These are phyloP conservation scores for Kluyveromyces aestuarii DNA, from an alignment of 805 yeast species.

Conservation along the genomic window DNA sequence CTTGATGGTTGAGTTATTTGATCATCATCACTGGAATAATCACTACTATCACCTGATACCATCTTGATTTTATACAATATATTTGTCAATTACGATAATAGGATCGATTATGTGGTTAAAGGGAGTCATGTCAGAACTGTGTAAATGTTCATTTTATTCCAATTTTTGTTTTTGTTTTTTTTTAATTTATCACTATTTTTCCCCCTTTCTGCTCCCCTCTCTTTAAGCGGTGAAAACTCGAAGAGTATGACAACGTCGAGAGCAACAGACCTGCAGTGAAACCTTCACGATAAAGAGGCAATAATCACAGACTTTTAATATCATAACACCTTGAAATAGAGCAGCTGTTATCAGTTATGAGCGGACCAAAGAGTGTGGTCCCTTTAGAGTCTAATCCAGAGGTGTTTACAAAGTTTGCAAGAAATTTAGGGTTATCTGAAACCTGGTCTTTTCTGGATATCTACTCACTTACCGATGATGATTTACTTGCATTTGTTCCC, in stretches of 20 bases:
- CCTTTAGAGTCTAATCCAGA: conserved; percentile 91
- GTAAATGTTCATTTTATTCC: too few species aligned
- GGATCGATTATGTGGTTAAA: background rate
- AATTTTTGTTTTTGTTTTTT: too few species aligned
- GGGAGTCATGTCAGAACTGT: background rate
- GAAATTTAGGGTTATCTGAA: conserved; percentile 55
- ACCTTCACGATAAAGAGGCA: too few species aligned
- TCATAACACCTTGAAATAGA: too few species aligned
- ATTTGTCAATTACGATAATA: too few species aligned
- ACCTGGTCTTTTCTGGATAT: conserved; percentile 65
- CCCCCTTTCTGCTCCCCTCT: too few species aligned
- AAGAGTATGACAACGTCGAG: too few species aligned
- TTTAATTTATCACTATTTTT: too few species aligned
- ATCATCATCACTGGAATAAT: background rate
- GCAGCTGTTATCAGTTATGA: background rate
- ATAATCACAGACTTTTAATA: too few species aligned
- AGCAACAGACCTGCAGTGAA: too few species aligned
- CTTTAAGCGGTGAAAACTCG: too few species aligned
- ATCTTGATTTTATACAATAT: background rate
- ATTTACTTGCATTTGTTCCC: conserved; percentile 70
- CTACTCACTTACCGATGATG: conserved; percentile 76
- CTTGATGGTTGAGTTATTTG: background rate
- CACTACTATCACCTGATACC: background rate
- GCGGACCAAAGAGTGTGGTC: conserved; percentile 39
- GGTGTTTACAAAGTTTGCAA: conserved; percentile 63